Evolutionary conservation across 2,329 filamentous ascomycete genomes (phyloP).

Genomic region (Ceratocystis cubensis): DNA sequence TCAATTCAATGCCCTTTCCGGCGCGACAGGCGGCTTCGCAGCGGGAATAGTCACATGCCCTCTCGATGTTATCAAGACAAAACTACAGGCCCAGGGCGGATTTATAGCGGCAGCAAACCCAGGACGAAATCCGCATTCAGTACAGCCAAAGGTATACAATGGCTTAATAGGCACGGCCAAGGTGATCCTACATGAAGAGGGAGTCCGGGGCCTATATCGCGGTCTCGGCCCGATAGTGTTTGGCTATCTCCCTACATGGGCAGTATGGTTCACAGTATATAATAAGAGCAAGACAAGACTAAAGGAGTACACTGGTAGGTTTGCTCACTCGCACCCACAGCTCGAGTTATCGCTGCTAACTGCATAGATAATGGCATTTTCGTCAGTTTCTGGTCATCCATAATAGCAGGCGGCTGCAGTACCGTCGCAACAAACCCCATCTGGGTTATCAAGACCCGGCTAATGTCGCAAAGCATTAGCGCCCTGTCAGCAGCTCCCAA

Average conservation of each 20-base stretch:
- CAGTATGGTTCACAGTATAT: slow-evolving; percentile 94
- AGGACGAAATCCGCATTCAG: slow-evolving; percentile 38
- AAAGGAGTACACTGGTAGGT: slow-evolving; percentile 50
- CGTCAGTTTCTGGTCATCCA: slow-evolving; percentile 76
- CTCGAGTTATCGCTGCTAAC: slow-evolving; percentile 6
- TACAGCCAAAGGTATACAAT: slow-evolving; percentile 56
- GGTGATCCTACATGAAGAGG: slow-evolving; percentile 79
- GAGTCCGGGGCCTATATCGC: slow-evolving; percentile 79
- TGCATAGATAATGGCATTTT: slow-evolving; percentile 29
- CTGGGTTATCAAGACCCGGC: slow-evolving; percentile 96
- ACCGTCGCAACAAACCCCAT: slow-evolving; percentile 95
- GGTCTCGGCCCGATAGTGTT: slow-evolving; percentile 88
- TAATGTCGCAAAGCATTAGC: slow-evolving; percentile 81
- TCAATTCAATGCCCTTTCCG: slow-evolving; percentile 71
- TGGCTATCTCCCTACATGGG: slow-evolving; percentile 95
- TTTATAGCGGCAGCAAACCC: slow-evolving; percentile 40
- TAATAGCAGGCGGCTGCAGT: slow-evolving; percentile 82
- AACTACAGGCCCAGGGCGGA: slow-evolving; percentile 86
- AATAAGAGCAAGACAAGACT: slow-evolving; percentile 72
- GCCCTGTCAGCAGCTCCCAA: slow-evolving; percentile 28
- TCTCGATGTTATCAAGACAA: slow-evolving; percentile 97
- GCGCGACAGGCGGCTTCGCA: slow-evolving; percentile 79
- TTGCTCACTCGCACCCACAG: not conserved
- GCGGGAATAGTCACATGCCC: slow-evolving; percentile 93
- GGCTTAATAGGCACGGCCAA: slow-evolving; percentile 77